These are phyloP conservation scores for Eimeria sp. DNA, from an alignment of 169 alveolate genomes.

Conservation along the genomic window DNA sequence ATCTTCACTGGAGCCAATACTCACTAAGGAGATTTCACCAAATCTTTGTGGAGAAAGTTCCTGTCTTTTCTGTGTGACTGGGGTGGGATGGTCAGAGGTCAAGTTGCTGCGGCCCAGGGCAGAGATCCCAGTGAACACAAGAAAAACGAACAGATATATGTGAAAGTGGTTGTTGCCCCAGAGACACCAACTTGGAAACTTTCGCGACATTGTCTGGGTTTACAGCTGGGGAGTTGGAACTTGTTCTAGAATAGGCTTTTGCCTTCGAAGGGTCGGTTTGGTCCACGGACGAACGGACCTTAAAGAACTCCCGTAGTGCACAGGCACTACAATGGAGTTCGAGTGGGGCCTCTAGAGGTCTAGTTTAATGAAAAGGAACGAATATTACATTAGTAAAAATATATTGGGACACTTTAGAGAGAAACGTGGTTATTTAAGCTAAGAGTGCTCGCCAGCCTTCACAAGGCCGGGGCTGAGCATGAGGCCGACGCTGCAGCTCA, in stretches of 20 bases:
- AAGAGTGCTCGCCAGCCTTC: too few species aligned
- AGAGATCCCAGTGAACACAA: constrained; percentile 8
- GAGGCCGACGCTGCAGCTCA: too few species aligned
- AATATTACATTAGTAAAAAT: too few species aligned
- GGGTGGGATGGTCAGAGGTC: neutral
- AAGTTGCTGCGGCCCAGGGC: constrained; percentile 24
- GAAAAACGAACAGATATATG: neutral
- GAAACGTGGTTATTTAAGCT: too few species aligned
- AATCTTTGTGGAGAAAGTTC: neutral
- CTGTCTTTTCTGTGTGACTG: neutral
- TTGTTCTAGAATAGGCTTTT: neutral
- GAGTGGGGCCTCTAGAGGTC: too few species aligned
- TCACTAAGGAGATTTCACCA: neutral
- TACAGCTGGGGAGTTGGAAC: neutral
- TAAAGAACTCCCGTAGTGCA: too few species aligned
- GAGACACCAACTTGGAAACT: neutral
- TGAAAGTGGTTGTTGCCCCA: neutral
- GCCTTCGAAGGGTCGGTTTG: neutral
- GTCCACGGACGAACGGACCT: neutral
- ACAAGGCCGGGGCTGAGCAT: too few species aligned
- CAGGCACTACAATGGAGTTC: too few species aligned
- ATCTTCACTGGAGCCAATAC: neutral
- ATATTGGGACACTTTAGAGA: too few species aligned
- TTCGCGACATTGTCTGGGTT: neutral
- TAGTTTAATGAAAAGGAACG: too few species aligned